Conservation (phyloP, 2,329 filamentous ascomycete species). For the Lachnellula occidentalis region DNA sequence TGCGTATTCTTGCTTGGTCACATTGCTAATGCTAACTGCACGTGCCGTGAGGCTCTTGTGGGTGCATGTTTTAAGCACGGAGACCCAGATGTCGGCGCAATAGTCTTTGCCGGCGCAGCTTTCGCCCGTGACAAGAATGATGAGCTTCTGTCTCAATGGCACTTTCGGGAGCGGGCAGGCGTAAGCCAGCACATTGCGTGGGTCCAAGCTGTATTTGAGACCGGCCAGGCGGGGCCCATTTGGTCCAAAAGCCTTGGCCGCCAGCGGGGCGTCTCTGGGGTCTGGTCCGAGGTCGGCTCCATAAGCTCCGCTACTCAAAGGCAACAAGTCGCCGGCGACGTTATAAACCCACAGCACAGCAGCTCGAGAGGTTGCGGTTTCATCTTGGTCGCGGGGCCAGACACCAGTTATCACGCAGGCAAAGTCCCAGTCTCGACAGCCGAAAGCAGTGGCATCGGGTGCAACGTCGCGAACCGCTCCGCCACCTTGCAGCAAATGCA, state of each 20-base stretch:
- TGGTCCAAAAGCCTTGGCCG: conserved; percentile 49
- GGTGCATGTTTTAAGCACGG: conserved; percentile 31
- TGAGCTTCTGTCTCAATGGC: conserved; percentile 36
- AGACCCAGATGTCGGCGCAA: conserved; percentile 49
- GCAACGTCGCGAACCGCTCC: conserved; percentile 42
- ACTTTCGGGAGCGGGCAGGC: conserved; percentile 47
- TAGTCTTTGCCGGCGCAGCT: conserved; percentile 55
- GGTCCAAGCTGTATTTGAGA: conserved; percentile 47
- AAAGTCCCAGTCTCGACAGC: conserved; percentile 58
- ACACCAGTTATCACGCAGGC: conserved; percentile 59
- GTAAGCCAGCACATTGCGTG: conserved; percentile 46
- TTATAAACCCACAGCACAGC: conserved; percentile 52
- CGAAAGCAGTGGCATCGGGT: conserved; percentile 49
- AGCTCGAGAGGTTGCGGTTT: conserved; percentile 34
- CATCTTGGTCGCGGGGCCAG: conserved; percentile 51
- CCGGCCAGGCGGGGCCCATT: conserved; percentile 44
- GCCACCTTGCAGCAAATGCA: conserved; percentile 57
- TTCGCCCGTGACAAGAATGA: conserved; percentile 47
- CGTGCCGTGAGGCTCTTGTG: conserved; percentile 34
- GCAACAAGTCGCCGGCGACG: conserved; percentile 41
- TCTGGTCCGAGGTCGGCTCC: conserved; percentile 59
- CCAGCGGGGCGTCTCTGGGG: conserved; percentile 48
- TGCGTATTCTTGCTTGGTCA: conserved; percentile 53
- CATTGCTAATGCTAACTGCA: conserved; percentile 51
- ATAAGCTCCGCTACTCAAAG: conserved; percentile 48